Percentiles rank a stretch among this genome's conserved stretches.
These are phyloP conservation scores for Hirsutella rhossiliensis DNA, from an alignment of 2,329 filamentous ascomycete genomes.

Conservation along the genomic window DNA sequence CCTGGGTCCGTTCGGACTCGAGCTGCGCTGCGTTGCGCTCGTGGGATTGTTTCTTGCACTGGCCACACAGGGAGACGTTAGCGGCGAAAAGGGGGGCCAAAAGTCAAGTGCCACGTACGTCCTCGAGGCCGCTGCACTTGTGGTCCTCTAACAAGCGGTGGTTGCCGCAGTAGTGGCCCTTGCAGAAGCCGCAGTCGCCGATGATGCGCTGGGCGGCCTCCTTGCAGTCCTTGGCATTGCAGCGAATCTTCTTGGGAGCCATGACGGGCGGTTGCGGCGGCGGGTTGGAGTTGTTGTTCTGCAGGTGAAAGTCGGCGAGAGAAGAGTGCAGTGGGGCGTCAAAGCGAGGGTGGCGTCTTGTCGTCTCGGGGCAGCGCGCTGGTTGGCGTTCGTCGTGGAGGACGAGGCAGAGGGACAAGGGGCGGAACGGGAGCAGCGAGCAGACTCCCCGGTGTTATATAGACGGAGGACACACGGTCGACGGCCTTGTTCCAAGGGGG, in stretches of 20 bases:
- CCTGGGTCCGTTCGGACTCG: conserved; percentile 83
- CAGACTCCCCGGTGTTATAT: no score
- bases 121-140: conserved; percentile 83
- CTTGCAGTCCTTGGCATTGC: conserved; percentile 82
- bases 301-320: neutral
- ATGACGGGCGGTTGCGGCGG: conserved; percentile 20
- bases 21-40: conserved; percentile 88
- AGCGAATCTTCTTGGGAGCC: conserved; percentile 70
- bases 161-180: conserved; percentile 87
- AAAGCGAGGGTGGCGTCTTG: no score
- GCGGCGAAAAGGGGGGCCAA: neutral
- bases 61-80: conserved; percentile 6
- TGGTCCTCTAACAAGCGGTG: conserved; percentile 91
- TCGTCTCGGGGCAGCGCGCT: no score
- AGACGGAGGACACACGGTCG: no score
- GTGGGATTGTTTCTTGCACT: conserved; percentile 95
- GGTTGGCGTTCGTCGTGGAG: no score
- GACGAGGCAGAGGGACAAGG: no score
- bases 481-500: no score
- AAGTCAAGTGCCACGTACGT: conserved; percentile 39
- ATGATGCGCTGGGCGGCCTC: conserved; percentile 84
- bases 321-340: neutral
- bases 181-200: conserved; percentile 91
- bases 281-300: neutral
- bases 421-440: no score